Percentiles rank a stretch among this genome's conserved stretches.
Evolutionary conservation across 2,329 filamentous ascomycete genomes (phyloP).

Genomic region (Colletotrichum godetiae): DNA sequence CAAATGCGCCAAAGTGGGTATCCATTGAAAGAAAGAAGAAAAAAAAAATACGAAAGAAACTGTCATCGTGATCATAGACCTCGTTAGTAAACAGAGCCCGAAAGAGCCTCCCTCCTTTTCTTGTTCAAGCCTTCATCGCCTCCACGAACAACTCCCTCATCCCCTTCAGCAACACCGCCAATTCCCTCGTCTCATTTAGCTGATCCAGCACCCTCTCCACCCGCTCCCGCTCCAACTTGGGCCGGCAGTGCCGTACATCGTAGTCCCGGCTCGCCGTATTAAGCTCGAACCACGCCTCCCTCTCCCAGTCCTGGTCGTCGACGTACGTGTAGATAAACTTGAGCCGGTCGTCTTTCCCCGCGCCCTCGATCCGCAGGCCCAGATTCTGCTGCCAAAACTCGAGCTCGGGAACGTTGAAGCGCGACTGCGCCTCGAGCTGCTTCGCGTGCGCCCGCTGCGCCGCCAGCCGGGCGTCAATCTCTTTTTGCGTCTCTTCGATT

Average conservation of each 20-base stretch:
- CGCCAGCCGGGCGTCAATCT: conserved; percentile 76
- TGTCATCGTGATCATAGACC: conserved; percentile 23
- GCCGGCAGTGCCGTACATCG: conserved; percentile 82
- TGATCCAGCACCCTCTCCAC: conserved; percentile 81
- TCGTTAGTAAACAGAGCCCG: conserved; percentile 12
- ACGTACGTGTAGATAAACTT: conserved; percentile 92
- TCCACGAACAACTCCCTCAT: conserved; percentile 85
- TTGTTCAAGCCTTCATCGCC: conserved; percentile 64
- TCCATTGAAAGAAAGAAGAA: conserved; percentile 18
- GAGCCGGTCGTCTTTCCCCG: conserved; percentile 83
- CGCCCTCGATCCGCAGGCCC: conserved; percentile 89
- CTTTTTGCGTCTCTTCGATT: conserved; percentile 74
- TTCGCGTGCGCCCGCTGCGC: conserved; percentile 78
- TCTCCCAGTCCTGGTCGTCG: conserved; percentile 87
- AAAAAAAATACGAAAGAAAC: conserved; percentile 9
- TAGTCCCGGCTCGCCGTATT: conserved; percentile 86
- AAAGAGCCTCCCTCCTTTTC: neutral
- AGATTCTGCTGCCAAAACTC: conserved; percentile 96
- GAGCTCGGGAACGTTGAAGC: conserved; percentile 92
- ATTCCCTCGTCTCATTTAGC: conserved; percentile 83
- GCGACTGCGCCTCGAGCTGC: conserved; percentile 83
- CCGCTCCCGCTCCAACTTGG: conserved; percentile 83
- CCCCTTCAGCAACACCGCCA: conserved; percentile 79
- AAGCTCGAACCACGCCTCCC: conserved; percentile 94
- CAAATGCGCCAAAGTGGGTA: conserved; percentile 19